Conservation (phyloP, 2,329 filamentous ascomycete genomes). For the Ascochyta koolunga region DNA sequence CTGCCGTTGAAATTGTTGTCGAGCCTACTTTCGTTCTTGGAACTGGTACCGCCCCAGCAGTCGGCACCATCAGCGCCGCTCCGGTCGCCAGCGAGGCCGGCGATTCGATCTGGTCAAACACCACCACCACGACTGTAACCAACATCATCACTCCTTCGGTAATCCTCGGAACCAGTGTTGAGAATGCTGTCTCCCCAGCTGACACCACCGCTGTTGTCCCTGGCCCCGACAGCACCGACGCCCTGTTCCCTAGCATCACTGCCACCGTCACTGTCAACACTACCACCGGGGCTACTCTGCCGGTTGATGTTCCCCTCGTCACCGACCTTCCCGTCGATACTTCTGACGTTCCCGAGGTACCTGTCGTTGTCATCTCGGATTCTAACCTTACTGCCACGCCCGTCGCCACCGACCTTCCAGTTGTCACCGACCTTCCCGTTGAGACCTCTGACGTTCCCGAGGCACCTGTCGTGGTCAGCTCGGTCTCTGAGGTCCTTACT, state of each 20-base stretch:
- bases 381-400: too few relatives aligned
- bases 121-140: constrained; percentile 8
- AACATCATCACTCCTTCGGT: constrained; percentile 4
- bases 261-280: constrained; percentile 10
- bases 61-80: constrained; percentile 4
- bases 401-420: too few relatives aligned
- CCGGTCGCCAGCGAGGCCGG: background rate
- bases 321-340: background rate
- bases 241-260: constrained; percentile 9
- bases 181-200: background rate
- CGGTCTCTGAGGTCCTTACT: background rate
- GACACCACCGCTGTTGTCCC: constrained; percentile 10
- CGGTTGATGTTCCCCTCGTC: background rate
- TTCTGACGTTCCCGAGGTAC: too few relatives aligned
- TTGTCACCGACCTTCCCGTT: background rate
- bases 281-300: constrained; percentile 3
- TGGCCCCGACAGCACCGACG: constrained; percentile 1
- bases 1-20: constrained; percentile 5
- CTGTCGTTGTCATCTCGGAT: too few relatives aligned
- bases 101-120: background rate
- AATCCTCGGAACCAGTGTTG: constrained; percentile 1
- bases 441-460: constrained; percentile 2
- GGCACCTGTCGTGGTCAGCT: background rate
- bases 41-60: background rate
- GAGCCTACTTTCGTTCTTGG: constrained; percentile 5